Conservation (phyloP, 179 eudicot species). For the Amaranthus tricolor region DNA sequence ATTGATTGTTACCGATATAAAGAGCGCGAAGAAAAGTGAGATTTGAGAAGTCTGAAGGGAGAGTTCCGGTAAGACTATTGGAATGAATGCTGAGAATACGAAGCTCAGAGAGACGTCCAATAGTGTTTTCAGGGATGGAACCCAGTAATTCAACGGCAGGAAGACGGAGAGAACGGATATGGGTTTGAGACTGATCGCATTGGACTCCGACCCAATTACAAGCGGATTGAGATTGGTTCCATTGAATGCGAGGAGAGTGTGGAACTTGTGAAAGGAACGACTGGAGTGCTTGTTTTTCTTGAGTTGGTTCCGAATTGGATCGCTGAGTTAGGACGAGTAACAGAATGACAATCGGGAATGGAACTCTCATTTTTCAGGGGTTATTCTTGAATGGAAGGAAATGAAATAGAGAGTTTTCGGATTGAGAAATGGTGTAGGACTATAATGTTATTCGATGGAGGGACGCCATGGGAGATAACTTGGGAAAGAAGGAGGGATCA, state of each 20-base stretch:
- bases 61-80: conserved; percentile 52
- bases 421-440: neutral
- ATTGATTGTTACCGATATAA: conserved; percentile 55
- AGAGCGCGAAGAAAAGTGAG: conserved; percentile 57
- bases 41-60: conserved; percentile 64
- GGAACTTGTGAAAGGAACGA: conserved; percentile 53
- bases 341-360: neutral
- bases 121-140: conserved; percentile 51
- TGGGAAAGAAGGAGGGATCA: neutral
- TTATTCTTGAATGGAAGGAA: neutral
- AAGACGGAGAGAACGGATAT: conserved; percentile 44
- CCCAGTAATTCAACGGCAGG: conserved; percentile 80
- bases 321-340: neutral
- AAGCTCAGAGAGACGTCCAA: conserved; percentile 48
- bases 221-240: conserved; percentile 53
- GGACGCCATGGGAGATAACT: conserved; percentile 19
- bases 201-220: conserved; percentile 70
- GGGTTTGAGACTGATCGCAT: conserved; percentile 47
- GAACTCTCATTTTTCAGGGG: neutral
- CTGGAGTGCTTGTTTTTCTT: conserved; percentile 62
- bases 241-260: conserved; percentile 51
- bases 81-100: conserved; percentile 68
- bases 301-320: conserved; percentile 49
- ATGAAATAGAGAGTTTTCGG: neutral
- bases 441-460: neutral